Percentiles rank a stretch among this genome's conserved stretches.
Evolutionary conservation across 2,329 filamentous ascomycete species (phyloP).

Genomic region (Emergomyces pasteurianus): DNA sequence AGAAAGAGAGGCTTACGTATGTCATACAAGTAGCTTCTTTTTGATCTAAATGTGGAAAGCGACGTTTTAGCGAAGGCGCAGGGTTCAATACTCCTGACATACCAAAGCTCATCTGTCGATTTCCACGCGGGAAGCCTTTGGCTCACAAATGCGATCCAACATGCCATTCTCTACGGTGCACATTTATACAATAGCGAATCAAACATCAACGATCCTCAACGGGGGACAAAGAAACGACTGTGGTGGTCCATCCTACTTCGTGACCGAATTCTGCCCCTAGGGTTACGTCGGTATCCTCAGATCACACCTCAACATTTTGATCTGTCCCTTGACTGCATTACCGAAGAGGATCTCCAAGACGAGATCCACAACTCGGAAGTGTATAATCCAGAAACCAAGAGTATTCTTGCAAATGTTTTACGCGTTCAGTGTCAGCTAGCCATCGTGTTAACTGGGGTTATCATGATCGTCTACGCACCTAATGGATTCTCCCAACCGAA

Average conservation of each 20-base stretch:
- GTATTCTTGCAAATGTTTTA: constrained; percentile 34
- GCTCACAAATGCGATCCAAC: constrained; percentile 40
- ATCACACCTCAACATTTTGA: constrained; percentile 39
- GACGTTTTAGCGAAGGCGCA: constrained; percentile 18
- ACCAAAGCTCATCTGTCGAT: constrained; percentile 29
- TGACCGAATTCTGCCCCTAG: constrained; percentile 39
- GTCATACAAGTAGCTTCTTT: constrained; percentile 16
- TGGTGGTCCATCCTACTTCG: constrained; percentile 47
- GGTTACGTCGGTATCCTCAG: constrained; percentile 41
- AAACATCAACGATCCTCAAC: constrained; percentile 25
- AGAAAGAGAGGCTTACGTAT: not conserved
- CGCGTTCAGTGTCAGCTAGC: constrained; percentile 37
- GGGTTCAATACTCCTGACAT: constrained; percentile 19
- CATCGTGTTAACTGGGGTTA: constrained; percentile 37
- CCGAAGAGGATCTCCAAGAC: constrained; percentile 34
- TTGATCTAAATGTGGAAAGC: constrained; percentile 19
- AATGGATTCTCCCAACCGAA: constrained; percentile 8
- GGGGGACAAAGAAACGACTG: constrained; percentile 36
- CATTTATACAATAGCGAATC: constrained; percentile 36
- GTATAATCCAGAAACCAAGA: constrained; percentile 37
- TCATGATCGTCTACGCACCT: constrained; percentile 34
- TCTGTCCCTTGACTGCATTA: constrained; percentile 28
- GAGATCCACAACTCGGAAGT: constrained; percentile 37
- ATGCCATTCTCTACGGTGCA: constrained; percentile 36
- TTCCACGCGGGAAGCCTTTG: constrained; percentile 27